Base-by-base conservation (phyloP, 371 early-diverging fungal genomes). In the Synchytrium microbalum region DNA sequence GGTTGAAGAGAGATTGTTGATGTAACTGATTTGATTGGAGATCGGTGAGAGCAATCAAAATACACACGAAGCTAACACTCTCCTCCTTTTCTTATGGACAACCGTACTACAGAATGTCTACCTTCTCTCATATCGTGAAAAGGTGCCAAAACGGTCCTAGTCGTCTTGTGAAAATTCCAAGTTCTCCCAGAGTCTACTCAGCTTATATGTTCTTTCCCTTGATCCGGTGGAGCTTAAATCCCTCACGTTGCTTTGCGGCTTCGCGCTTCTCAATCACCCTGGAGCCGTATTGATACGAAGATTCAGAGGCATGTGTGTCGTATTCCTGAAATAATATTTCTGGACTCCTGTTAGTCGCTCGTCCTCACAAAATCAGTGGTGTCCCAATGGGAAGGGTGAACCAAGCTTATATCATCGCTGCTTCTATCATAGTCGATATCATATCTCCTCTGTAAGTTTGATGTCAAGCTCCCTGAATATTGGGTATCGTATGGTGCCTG, bases 381-480 rank as follows among this genome's bases (percentile, higher is more conserved):
- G 93, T 98, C 53, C 98, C 98, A 64, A 82, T 98, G 70, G 86
- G 92, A 71, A 93, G 98, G 67, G 95, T 98, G 81, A 92, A 95
- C 89, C 95, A 94, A 83, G 92, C 96, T 68, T 97, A 95, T 80
- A 96, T 93, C 70, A 90, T 96, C 75, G 95, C 97, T 72, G 96
- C 97, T 75, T 92, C 96, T 72, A 93, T 96, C 84, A 93, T 92
- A 86, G 73, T 98, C 38, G 93, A 96, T 74, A 67, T 97, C 62
- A 79, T 88, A 62, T n/a, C n/a, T n/a, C n/a, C n/a, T 72, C 61
- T 83, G 88, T 76, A 81, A 84, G 79, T 85, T 92, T 60, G 68
- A 63, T 16, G 51, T 26, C n/a, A n/a, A n/a, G 10, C n/a, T n/a
- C n/a, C n/a, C n/a, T n/a, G n/a, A n/a, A n/a, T n/a, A n/a, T n/a